Percentiles rank a stretch among this genome's conserved stretches.
These are phyloP conservation scores for Spizellomyces sp. DNA, from an alignment of 192 early-diverging fungal species.

Conservation along the genomic window DNA sequence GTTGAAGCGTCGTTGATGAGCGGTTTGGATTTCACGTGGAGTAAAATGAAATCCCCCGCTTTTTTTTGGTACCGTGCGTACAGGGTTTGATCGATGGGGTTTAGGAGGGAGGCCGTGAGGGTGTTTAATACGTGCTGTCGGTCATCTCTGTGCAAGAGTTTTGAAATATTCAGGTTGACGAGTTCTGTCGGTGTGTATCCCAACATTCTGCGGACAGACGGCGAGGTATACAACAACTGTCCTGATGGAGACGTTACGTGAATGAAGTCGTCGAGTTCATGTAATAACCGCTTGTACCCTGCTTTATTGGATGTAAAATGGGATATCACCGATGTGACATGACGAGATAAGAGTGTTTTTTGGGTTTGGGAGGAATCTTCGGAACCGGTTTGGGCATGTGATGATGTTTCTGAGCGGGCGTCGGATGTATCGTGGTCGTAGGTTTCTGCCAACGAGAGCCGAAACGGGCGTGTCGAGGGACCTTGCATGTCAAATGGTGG, in stretches of 20 bases:
- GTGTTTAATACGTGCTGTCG: background rate
- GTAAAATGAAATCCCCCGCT: conserved; percentile 33
- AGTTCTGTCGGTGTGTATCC: conserved; percentile 34
- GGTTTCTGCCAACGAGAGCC: too few species aligned
- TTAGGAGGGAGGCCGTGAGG: background rate
- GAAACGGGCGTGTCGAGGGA: too few species aligned
- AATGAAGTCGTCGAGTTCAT: conserved; percentile 46
- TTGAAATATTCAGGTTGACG: conserved; percentile 17
- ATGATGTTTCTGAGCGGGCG: background rate
- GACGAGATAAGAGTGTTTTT: conserved; percentile 35
- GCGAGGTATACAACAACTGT: conserved; percentile 29
- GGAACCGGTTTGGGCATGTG: conserved; percentile 3
- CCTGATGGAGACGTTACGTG: conserved; percentile 38
- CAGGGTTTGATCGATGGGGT: conserved; percentile 15
- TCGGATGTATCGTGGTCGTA: background rate
- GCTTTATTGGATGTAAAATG: conserved; percentile 43
- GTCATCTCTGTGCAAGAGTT: conserved; percentile 37
- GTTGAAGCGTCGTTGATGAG: background rate
- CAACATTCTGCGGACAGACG: conserved; percentile 28
- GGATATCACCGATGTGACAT: conserved; percentile 48
- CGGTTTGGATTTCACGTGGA: conserved; percentile 41
- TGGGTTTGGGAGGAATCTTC: conserved; percentile 21
- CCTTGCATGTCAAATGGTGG: too few species aligned
- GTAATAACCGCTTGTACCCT: conserved; percentile 35
- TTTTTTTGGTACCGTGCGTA: conserved; percentile 35